Percentiles rank a stretch among this genome's conserved stretches.
Evolutionary conservation across 2,329 filamentous ascomycete species (phyloP).

Genomic region (Lasiodiplodia theobromae): DNA sequence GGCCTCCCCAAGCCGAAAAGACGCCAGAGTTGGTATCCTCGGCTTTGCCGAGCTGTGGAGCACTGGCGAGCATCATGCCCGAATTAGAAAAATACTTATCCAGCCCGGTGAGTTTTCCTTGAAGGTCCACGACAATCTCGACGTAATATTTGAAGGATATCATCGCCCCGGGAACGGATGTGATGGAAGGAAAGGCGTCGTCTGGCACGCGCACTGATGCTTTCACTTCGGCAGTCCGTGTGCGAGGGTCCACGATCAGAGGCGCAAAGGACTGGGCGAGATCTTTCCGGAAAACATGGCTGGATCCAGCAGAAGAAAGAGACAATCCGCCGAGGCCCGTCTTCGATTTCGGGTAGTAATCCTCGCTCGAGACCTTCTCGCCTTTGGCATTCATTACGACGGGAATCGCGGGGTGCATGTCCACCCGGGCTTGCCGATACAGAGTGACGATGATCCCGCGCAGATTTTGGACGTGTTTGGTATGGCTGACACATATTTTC

Average conservation of each 20-base stretch:
- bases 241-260: conserved; percentile 83
- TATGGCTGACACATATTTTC: conserved; percentile 83
- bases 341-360: conserved; percentile 85
- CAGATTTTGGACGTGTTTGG: conserved; percentile 86
- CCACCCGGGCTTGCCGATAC: conserved; percentile 88
- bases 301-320: conserved; percentile 83
- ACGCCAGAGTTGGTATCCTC: conserved; percentile 50
- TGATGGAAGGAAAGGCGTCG: conserved; percentile 90
- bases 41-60: conserved; percentile 40
- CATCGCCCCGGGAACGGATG: conserved; percentile 87
- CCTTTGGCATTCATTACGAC: conserved; percentile 68
- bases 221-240: conserved; percentile 79
- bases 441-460: conserved; percentile 92
- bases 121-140: conserved; percentile 90
- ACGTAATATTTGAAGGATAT: conserved; percentile 95
- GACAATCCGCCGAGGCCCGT: conserved; percentile 88
- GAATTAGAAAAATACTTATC: conserved; percentile 68
- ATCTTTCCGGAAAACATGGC: conserved; percentile 94
- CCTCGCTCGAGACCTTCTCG: conserved; percentile 76
- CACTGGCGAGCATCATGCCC: conserved; percentile 56
- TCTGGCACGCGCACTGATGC: conserved; percentile 87
- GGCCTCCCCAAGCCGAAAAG: conserved; percentile 65
- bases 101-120: conserved; percentile 81
- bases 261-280: conserved; percentile 87
- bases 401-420: conserved; percentile 73